phyloP scores from a whole-genome alignment of 176 grass and related monocot species.

The Cenchrus americanus region DNA sequence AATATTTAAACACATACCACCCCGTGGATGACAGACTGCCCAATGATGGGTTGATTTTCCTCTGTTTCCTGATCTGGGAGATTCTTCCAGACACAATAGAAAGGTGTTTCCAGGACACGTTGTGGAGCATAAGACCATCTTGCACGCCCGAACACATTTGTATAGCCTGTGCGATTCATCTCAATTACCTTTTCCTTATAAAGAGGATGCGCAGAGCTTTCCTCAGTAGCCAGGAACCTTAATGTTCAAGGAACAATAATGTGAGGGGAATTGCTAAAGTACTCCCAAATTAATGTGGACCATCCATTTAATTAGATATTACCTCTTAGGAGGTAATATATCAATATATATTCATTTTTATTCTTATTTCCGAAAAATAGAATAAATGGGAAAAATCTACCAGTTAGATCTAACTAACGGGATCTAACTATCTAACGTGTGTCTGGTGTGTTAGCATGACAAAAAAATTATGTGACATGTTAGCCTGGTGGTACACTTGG shows the following conservation, averaged over 20 bases:
- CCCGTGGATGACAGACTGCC: slow-evolving; percentile 78
- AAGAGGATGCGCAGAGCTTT: slow-evolving; percentile 84
- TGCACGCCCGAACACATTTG: slow-evolving; percentile 74
- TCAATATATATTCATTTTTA: too few species aligned
- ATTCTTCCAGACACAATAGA: slow-evolving; percentile 66
- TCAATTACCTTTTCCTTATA: slow-evolving; percentile 85
- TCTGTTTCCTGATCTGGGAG: slow-evolving; percentile 83
- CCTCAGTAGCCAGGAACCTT: slow-evolving; percentile 76
- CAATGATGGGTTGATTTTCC: slow-evolving; percentile 75
- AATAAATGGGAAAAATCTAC: too few species aligned
- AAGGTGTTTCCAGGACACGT: slow-evolving; percentile 71
- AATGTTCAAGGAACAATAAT: slow-evolving; percentile 25
- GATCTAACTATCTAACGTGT: too few species aligned
- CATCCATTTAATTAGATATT: too few species aligned
- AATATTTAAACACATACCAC: slow-evolving; percentile 54
- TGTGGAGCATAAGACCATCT: slow-evolving; percentile 92
- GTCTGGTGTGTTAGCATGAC: too few species aligned
- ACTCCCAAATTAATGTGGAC: too few species aligned
- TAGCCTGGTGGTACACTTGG: too few species aligned
- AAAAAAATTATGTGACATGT: too few species aligned
- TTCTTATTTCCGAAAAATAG: too few species aligned
- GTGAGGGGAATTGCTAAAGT: neutral
- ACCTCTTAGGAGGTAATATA: too few species aligned
- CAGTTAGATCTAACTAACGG: too few species aligned
- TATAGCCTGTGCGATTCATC: slow-evolving; percentile 66